A percentile compares a stretch with the other conserved stretches of the same genome.
phyloP scores from a whole-genome alignment of 345 rosid genomes.

The Linum trigynum region DNA sequence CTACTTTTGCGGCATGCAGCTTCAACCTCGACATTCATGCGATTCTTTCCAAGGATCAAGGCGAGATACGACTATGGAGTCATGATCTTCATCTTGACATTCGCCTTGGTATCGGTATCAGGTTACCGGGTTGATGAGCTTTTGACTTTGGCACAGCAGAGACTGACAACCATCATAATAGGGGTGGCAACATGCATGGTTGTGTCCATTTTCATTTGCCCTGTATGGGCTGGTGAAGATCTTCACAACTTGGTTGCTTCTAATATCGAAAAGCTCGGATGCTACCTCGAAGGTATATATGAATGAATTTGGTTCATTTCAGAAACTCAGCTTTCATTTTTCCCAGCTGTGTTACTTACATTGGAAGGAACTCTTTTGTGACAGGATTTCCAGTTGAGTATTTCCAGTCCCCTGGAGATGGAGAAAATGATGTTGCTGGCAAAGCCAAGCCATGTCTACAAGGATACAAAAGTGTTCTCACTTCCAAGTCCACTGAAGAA shows the following conservation, averaged over 20 bases:
- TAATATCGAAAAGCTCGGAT: conserved; percentile 21
- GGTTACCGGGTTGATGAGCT: conserved; percentile 26
- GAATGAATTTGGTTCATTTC: background rate
- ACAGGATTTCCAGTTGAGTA: conserved; percentile 20
- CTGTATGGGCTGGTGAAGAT: conserved; percentile 28
- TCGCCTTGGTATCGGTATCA: conserved; percentile 58
- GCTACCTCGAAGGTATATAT: conserved; percentile 18
- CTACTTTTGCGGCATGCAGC: conserved; percentile 29
- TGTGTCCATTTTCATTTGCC: conserved; percentile 17
- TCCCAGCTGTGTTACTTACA: background rate
- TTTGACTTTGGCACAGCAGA: conserved; percentile 13
- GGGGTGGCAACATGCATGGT: conserved; percentile 23
- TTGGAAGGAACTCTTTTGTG: background rate
- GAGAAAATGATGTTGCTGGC: background rate
- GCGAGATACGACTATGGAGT: conserved; percentile 81
- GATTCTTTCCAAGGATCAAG: conserved; percentile 69
- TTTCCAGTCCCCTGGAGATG: conserved; percentile 9
- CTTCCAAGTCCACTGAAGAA: conserved; percentile 24
- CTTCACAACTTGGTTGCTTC: conserved; percentile 20
- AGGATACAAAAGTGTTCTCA: conserved; percentile 19
- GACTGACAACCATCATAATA: conserved; percentile 16
- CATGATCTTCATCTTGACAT: conserved; percentile 64
- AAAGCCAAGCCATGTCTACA: conserved; percentile 11
- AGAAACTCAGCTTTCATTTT: background rate
- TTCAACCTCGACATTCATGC: conserved; percentile 43